phyloP scores from a whole-genome alignment of 2,329 filamentous ascomycete species.

The Paraphoma sp. region DNA sequence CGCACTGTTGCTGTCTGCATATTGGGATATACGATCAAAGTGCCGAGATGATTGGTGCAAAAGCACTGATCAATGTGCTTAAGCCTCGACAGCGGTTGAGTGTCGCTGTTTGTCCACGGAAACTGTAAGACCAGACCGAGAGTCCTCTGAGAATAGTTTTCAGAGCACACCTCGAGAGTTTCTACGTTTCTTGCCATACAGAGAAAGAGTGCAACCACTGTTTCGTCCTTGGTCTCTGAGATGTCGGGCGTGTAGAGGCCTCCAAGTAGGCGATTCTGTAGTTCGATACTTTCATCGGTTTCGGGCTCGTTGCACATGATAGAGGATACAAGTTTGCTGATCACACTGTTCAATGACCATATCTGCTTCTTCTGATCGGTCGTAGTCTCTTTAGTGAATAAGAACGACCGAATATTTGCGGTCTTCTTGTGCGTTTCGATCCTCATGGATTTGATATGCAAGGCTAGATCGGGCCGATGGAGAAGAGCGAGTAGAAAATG shows the following conservation, averaged over 20 bases:
- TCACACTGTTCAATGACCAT: no score
- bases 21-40: neutral
- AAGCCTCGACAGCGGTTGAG: no score
- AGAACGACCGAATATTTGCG: no score
- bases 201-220: neutral
- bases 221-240: neutral
- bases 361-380: no score
- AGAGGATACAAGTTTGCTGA: no score
- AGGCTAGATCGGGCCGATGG: neutral
- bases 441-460: neutral
- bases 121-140: no score
- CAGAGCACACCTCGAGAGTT: neutral
- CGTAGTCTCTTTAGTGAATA: no score
- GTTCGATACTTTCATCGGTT: neutral
- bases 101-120: no score
- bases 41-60: no score
- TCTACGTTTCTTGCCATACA: neutral
- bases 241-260: neutral
- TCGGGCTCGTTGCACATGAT: no score
- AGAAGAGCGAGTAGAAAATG: neutral
- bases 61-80: no score
- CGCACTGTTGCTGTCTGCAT: neutral
- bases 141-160: neutral
- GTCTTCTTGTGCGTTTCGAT: no score
- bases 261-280: neutral